phyloP scores from a whole-genome alignment of 495 filamentous ascomycete genomes.

The Glutinoglossum americanum region DNA sequence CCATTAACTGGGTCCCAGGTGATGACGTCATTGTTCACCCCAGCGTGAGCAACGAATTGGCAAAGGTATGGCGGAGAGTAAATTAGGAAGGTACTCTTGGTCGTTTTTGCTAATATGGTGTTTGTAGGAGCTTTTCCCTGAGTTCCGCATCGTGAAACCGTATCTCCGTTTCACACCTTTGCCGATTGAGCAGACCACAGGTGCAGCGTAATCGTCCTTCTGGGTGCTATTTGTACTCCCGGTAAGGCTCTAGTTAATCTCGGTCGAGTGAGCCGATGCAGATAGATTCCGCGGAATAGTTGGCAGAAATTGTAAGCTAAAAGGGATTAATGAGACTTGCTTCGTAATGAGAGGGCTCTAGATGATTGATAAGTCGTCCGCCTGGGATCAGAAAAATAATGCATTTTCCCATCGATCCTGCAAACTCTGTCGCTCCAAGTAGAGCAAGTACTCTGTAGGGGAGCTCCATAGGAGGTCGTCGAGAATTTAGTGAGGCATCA shows the following conservation, averaged over 20 bases:
- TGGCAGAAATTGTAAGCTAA: not conserved
- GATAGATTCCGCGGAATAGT: not conserved
- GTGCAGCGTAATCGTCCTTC: conserved; percentile 4
- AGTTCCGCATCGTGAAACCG: conserved; percentile 85
- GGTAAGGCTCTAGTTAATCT: not conserved
- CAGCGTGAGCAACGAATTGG: conserved; percentile 63
- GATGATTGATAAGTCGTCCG: not conserved
- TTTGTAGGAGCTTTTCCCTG: conserved; percentile 53
- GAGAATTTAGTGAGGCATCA: not conserved
- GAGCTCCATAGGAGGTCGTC: not conserved
- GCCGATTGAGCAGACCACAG: conserved; percentile 29
- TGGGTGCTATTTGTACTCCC: not conserved
- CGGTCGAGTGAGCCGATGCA: not conserved
- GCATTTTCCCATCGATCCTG: too few species aligned
- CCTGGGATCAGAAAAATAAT: not conserved
- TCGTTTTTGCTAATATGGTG: not conserved
- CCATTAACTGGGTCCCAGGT: conserved; percentile 77
- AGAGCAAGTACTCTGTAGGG: not conserved
- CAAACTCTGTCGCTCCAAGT: not conserved
- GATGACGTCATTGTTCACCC: conserved; percentile 96
- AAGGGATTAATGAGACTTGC: not conserved
- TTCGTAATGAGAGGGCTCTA: not conserved
- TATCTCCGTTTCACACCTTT: conserved; percentile 57
- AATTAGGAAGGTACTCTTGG: not conserved
- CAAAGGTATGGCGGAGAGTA: conserved; percentile 23